Percentiles rank a stretch among this genome's conserved stretches.
Conservation (phyloP, 352 stramenopile species). For the Peronospora farinosa region DNA sequence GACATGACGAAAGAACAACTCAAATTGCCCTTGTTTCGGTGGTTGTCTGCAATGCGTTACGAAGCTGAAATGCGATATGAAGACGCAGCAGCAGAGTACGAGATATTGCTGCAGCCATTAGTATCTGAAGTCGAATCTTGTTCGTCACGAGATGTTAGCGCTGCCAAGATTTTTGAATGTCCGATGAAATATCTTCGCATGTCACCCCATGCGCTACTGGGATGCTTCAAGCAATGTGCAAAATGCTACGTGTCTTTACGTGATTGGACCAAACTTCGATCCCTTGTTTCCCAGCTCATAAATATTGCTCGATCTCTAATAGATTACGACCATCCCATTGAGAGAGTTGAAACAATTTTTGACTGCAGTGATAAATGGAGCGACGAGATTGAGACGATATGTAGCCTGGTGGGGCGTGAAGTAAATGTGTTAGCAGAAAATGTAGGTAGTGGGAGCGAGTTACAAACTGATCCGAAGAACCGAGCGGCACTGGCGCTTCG, state of each 20-base stretch:
- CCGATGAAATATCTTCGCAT: slow-evolving; percentile 34
- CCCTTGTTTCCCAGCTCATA: slow-evolving; percentile 29
- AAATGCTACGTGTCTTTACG: slow-evolving; percentile 39
- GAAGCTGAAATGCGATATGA: slow-evolving; percentile 62
- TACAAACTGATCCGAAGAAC: slow-evolving; percentile 1
- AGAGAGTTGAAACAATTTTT: slow-evolving; percentile 28
- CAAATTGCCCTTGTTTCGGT: slow-evolving; percentile 32
- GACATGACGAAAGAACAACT: slow-evolving; percentile 10
- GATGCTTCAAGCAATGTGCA: slow-evolving; percentile 45
- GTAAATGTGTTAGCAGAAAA: neutral
- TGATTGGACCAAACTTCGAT: slow-evolving; percentile 38
- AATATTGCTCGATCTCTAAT: slow-evolving; percentile 21
- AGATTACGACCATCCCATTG: slow-evolving; percentile 15
- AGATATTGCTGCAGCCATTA: slow-evolving; percentile 33
- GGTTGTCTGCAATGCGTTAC: slow-evolving; percentile 34
- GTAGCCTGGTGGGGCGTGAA: slow-evolving; percentile 16
- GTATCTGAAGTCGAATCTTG: slow-evolving; percentile 3
- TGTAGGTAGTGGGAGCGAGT: neutral
- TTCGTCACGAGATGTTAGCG: neutral
- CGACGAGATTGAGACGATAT: slow-evolving; percentile 29
- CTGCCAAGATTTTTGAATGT: slow-evolving; percentile 21
- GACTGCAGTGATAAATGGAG: slow-evolving; percentile 35
- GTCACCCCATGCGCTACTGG: slow-evolving; percentile 29
- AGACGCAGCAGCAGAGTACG: slow-evolving; percentile 47
- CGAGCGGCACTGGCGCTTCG: slow-evolving; percentile 16